Evolutionary conservation across 345 rosid species (phyloP).

Genomic region (Populus pruinosa): DNA sequence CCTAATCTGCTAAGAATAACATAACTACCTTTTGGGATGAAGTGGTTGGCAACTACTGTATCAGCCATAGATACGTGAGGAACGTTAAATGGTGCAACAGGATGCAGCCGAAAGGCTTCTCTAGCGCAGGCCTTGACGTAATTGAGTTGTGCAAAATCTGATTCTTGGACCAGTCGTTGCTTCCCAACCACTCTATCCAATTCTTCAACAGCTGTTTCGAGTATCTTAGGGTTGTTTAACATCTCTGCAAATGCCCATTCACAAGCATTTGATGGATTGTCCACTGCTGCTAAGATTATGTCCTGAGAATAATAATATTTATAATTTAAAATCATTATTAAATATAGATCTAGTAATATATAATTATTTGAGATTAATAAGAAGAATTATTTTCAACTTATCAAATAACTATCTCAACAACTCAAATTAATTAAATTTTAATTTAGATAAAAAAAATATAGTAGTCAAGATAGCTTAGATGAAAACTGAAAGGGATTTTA

Average conservation of each 20-base stretch:
- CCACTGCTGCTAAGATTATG: constrained; percentile 46
- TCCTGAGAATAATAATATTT: constrained; percentile 23
- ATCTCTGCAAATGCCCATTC: constrained; percentile 62
- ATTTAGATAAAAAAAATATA: too few species aligned
- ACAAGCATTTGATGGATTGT: constrained; percentile 53
- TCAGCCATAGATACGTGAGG: constrained; percentile 40
- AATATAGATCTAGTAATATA: neutral
- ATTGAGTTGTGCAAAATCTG: constrained; percentile 40
- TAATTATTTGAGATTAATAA: too few species aligned
- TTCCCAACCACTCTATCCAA: constrained; percentile 44
- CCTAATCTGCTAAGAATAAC: constrained; percentile 37
- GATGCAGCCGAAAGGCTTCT: constrained; percentile 55
- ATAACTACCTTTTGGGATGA: constrained; percentile 57
- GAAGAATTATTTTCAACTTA: too few species aligned
- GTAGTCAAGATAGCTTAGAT: too few species aligned
- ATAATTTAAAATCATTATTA: neutral
- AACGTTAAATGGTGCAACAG: constrained; percentile 39
- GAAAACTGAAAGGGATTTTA: too few species aligned
- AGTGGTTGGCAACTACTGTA: constrained; percentile 30
- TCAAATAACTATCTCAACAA: neutral
- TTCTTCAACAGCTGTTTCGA: constrained; percentile 41
- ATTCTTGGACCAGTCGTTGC: constrained; percentile 45
- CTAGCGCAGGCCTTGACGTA: constrained; percentile 48
- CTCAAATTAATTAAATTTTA: too few species aligned
- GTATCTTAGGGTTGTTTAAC: constrained; percentile 43